Evolutionary conservation across 495 filamentous ascomycete species (phyloP), one percentile per base, ranked within the genome.

Genomic region (Tetracladium setigerum): DNA sequence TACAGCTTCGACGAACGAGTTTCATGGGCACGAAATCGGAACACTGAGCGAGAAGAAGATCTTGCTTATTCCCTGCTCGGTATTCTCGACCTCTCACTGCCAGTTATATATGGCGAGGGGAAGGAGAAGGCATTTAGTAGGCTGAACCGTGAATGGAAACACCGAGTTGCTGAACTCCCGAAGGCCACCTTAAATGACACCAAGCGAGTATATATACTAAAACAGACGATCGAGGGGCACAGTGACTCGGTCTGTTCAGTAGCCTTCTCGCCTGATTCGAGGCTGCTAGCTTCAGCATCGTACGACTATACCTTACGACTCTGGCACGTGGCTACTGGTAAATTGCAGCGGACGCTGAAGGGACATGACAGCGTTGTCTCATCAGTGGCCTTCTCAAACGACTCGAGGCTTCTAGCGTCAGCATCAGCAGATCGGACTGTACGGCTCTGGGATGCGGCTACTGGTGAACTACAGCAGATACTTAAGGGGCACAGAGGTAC

Each of bases 21-120:
- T 49, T 56, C 53, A 12, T 70, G 62, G 66, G 62, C 64, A 11
- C 43, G 54, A 7, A 39, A 44, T 24, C 55, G 67, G 16, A 33
- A 44, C 2, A 66, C 64, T 1, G 63, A 59, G 2, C 33, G 52
- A 6, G 44, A 52, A 47, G 45, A 47, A 47, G 45, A 64, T 24
- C 44, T 51, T 11, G 62, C 62, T 1, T 64, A 64, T 35, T 62
- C 56, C 30, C 55, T 53, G 38, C 44, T 41, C 2, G 13, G 13
- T 41, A 2, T 2, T 6, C 27, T 18, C 38, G 3, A 33, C 18
- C 31, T 44, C 27, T 44, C 27, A 44, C 31, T 44, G 34, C 41
- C 41, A 33, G 41, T 44, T 31, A 44, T 44, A 22, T 69, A 67
- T 52, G 63, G 65, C 34, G 66, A 67, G 42, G 65, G 65, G 2